Conservation (phyloP, 768 basidiomycete genomes). For the Xanthoconium purpureum region DNA sequence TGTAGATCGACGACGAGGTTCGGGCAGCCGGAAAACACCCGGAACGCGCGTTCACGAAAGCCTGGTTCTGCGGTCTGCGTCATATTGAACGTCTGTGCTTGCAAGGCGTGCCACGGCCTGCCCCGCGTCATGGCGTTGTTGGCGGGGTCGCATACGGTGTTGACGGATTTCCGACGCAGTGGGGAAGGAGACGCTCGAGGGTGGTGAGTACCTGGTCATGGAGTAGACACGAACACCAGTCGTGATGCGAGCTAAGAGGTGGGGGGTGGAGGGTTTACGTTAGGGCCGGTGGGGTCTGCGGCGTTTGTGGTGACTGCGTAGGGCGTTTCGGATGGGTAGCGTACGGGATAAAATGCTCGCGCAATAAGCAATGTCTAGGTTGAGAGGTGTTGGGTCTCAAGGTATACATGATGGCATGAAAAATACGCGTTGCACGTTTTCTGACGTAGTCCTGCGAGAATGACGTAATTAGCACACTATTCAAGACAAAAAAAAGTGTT, state of each 20-base stretch:
- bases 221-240: too few relatives aligned
- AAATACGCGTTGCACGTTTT: too few relatives aligned
- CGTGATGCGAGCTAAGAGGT: too few relatives aligned
- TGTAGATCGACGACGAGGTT: conserved; percentile 77
- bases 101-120: conserved; percentile 78
- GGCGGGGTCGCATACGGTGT: conserved; percentile 73
- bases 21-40: conserved; percentile 70
- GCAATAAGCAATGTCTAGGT: too few relatives aligned
- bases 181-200: conserved; percentile 69
- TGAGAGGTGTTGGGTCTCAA: too few relatives aligned
- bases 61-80: conserved; percentile 33
- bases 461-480: neutral
- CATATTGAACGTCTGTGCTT: conserved; percentile 70
- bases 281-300: conserved; percentile 26
- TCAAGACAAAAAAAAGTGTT: neutral
- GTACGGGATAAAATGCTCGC: too few relatives aligned
- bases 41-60: conserved; percentile 60
- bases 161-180: conserved; percentile 68
- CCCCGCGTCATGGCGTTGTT: conserved; percentile 73
- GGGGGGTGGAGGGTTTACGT: conserved; percentile 6
- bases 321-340: too few relatives aligned
- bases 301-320: conserved; percentile 15
- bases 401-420: too few relatives aligned
- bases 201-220: conserved; percentile 62
- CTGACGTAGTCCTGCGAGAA: neutral